These are phyloP conservation scores for Acacia crassicarpa DNA, from an alignment of 306 rosid genomes.

Conservation along the genomic window DNA sequence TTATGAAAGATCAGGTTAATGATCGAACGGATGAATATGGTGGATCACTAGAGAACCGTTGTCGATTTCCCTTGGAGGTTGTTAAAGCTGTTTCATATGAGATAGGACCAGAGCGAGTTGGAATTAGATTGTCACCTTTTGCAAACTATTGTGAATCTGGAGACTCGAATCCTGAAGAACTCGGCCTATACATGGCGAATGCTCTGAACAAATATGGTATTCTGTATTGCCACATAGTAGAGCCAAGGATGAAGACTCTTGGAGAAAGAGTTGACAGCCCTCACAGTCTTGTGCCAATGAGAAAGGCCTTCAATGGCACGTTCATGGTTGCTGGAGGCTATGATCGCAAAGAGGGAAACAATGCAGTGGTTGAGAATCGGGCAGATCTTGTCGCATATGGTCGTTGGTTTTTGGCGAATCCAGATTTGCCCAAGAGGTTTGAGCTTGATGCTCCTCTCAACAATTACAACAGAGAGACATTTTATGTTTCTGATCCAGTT, in stretches of 20 bases:
- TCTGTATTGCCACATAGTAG: conserved; percentile 63
- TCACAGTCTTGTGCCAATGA: conserved; percentile 50
- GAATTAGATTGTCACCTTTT: conserved; percentile 69
- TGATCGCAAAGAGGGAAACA: conserved; percentile 47
- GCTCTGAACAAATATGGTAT: conserved; percentile 47
- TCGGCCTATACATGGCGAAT: conserved; percentile 53
- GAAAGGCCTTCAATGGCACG: conserved; percentile 62
- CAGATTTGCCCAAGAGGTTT: conserved; percentile 70
- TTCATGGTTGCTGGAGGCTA: conserved; percentile 62
- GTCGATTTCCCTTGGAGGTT: conserved; percentile 54
- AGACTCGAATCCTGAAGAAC: conserved; percentile 57
- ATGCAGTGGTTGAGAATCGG: conserved; percentile 43
- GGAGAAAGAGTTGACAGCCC: conserved; percentile 23
- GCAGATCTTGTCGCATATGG: conserved; percentile 36
- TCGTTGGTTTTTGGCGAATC: conserved; percentile 55
- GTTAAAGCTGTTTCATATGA: conserved; percentile 57
- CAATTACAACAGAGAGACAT: conserved; percentile 50
- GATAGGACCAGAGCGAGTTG: conserved; percentile 63
- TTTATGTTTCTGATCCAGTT: conserved; percentile 49
- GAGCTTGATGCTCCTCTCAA: conserved; percentile 60
- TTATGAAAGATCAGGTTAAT: conserved; percentile 61
- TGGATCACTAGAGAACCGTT: conserved; percentile 65
- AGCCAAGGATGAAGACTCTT: conserved; percentile 50
- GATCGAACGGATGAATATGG: conserved; percentile 70
- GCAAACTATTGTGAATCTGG: conserved; percentile 37